phyloP scores from a whole-genome alignment of 2,329 filamentous ascomycete genomes.

The Clarireedia hainanense region DNA sequence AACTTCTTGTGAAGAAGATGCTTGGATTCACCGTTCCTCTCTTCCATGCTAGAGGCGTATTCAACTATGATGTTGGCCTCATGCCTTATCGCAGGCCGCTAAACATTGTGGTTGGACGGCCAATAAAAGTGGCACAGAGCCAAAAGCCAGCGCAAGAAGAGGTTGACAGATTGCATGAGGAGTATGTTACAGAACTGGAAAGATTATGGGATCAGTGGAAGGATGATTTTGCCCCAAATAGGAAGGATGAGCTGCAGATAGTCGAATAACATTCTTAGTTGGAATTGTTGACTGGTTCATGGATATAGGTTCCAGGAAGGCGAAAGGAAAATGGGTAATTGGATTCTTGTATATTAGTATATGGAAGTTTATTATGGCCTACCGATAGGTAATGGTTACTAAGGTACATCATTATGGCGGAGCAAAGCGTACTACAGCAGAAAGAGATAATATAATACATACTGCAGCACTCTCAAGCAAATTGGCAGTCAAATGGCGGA shows the following conservation, averaged over 20 bases:
- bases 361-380: neutral
- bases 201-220: conserved; percentile 72
- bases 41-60: conserved; percentile 83
- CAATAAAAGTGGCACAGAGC: conserved; percentile 59
- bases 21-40: conserved; percentile 91
- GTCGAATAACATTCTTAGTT: conserved; percentile 37
- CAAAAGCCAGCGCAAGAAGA: conserved; percentile 64
- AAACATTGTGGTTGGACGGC: conserved; percentile 81
- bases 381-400: neutral
- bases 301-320: too few species aligned
- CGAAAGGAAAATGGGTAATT: neutral
- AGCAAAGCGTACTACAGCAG: too few species aligned
- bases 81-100: conserved; percentile 87
- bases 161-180: conserved; percentile 69
- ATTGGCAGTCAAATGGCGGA: too few species aligned
- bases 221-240: conserved; percentile 59
- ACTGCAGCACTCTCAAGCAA: too few species aligned
- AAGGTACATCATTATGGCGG: too few species aligned
- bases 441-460: too few species aligned
- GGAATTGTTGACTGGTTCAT: too few species aligned
- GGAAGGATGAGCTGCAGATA: conserved; percentile 60
- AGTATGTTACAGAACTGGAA: conserved; percentile 70
- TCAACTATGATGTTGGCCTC: conserved; percentile 95
- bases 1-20: conserved; percentile 75
- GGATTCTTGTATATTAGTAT: neutral